A percentile compares a stretch with the other conserved stretches of the same genome.
These are phyloP conservation scores for Corchorus capsularis DNA, from an alignment of 345 rosid species.

Conservation along the genomic window DNA sequence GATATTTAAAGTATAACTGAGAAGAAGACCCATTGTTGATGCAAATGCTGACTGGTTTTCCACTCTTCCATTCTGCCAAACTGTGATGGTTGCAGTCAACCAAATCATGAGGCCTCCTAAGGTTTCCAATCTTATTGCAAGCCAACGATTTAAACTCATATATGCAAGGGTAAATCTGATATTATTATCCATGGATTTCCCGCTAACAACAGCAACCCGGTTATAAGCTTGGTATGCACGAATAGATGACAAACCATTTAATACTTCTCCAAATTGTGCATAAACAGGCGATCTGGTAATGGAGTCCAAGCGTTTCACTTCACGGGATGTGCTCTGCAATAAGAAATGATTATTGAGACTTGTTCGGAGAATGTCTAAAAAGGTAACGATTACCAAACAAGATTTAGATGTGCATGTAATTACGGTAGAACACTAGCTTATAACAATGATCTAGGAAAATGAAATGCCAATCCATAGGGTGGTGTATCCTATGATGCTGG, in stretches of 20 bases:
- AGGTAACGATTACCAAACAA: not conserved
- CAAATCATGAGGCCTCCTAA: constrained; percentile 94
- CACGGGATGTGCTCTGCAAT: constrained; percentile 83
- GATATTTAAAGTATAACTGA: constrained; percentile 85
- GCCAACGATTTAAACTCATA: constrained; percentile 85
- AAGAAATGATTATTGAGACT: constrained; percentile 13
- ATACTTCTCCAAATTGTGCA: constrained; percentile 95
- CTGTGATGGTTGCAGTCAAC: constrained; percentile 88
- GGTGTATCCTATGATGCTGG: not conserved
- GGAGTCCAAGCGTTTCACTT: constrained; percentile 92
- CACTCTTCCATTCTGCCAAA: constrained; percentile 66
- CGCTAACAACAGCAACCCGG: constrained; percentile 70
- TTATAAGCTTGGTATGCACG: constrained; percentile 94
- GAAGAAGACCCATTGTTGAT: constrained; percentile 93
- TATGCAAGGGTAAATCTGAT: constrained; percentile 85
- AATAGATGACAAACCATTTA: constrained; percentile 84
- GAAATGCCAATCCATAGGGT: not conserved
- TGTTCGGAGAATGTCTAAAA: not conserved
- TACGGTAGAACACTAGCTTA: not conserved
- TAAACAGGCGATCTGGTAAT: constrained; percentile 84
- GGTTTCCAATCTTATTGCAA: constrained; percentile 73
- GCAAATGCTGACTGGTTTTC: constrained; percentile 69
- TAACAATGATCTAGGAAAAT: not conserved
- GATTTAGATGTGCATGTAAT: not conserved
- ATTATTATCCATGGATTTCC: constrained; percentile 88